A percentile compares a stretch with the other conserved stretches of the same genome.
Conservation (phyloP, 768 basidiomycete genomes). For the Russula foetens region DNA sequence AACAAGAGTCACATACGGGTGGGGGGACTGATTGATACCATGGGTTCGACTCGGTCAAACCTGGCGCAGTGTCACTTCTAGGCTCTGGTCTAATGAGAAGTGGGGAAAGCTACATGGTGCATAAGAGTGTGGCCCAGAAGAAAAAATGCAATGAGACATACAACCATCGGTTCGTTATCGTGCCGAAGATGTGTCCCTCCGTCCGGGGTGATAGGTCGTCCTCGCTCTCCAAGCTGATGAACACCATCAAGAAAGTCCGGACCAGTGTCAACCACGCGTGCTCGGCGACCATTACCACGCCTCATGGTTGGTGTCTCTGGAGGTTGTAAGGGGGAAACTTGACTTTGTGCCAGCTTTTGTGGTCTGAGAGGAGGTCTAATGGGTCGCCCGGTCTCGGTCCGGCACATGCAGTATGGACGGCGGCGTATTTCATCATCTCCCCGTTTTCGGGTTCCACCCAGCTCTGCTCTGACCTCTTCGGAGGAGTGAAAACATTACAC, state of each 20-base stretch:
- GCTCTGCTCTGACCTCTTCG: too few species aligned
- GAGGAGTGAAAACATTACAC: too few species aligned
- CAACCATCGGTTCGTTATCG: neutral
- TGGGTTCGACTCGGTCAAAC: neutral
- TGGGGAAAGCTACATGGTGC: neutral
- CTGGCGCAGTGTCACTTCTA: conserved; percentile 1
- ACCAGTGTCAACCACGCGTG: neutral
- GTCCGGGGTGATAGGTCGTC: neutral
- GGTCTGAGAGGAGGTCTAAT: conserved; percentile 1
- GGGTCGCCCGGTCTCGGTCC: too few species aligned
- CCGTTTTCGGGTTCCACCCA: too few species aligned
- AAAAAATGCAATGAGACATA: neutral
- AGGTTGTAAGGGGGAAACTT: neutral
- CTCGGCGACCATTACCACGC: neutral
- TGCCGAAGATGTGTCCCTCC: too few species aligned
- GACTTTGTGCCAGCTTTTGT: neutral
- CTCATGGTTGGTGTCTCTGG: neutral
- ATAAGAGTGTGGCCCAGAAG: neutral
- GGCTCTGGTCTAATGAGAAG: neutral
- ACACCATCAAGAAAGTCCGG: neutral
- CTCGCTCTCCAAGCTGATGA: neutral
- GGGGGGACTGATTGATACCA: neutral
- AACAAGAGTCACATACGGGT: neutral
- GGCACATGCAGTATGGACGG: too few species aligned
- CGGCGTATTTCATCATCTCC: too few species aligned